Evolutionary conservation across 1,284 basidiomycete genomes (phyloP).

Genomic region (Kwoniella shivajii): DNA sequence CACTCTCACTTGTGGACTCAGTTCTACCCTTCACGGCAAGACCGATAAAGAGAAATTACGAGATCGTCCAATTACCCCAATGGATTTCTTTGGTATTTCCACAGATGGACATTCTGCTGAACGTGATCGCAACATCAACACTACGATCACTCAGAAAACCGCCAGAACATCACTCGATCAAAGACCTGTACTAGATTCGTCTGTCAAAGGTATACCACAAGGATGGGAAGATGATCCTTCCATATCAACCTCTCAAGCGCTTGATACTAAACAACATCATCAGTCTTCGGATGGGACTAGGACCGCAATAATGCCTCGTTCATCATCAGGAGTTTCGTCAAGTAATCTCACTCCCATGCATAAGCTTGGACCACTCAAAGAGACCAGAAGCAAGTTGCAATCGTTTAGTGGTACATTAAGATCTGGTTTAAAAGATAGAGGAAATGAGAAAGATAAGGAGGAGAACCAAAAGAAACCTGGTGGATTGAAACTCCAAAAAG

Average conservation of each 20-base stretch:
- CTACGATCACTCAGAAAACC: background rate
- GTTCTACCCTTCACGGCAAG: background rate
- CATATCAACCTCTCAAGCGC: background rate
- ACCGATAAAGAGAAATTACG: background rate
- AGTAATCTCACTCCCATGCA: background rate
- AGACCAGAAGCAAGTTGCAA: conserved; percentile 12
- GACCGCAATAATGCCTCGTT: no score
- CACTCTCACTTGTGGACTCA: background rate
- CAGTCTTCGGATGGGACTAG: no score
- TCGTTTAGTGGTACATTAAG: conserved; percentile 12
- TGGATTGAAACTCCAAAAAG: conserved; percentile 2
- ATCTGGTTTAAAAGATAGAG: conserved; percentile 3
- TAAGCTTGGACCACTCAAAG: conserved; percentile 4
- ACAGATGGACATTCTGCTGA: background rate
- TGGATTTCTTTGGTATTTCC: conserved; percentile 1
- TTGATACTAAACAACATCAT: no score
- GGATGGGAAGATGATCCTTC: conserved; percentile 30
- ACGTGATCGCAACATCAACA: background rate
- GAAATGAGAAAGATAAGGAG: conserved; percentile 2
- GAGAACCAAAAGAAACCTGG: background rate
- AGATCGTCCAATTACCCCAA: conserved; percentile 3
- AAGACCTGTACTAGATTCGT: conserved; percentile 16
- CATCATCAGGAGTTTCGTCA: no score
- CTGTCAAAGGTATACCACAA: conserved; percentile 28
- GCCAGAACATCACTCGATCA: conserved; percentile 11